phyloP scores from a whole-genome alignment of 2,329 filamentous ascomycete species.

The Tolypocladium cylindrosporum region DNA sequence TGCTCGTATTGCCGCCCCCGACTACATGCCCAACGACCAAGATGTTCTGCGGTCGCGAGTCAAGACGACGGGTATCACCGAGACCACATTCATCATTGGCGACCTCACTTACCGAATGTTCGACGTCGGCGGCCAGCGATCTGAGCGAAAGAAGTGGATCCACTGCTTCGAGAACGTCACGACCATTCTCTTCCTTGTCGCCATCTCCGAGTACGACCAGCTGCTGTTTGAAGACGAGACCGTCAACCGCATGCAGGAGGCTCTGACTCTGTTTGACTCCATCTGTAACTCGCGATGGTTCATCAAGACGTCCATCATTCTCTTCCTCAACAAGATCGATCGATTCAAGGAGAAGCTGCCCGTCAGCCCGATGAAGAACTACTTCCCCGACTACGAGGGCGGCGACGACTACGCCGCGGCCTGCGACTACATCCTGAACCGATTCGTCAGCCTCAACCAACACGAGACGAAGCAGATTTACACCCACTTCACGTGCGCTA shows the following conservation, averaged over 20 bases:
- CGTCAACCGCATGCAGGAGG: constrained; percentile 90
- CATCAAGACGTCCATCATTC: constrained; percentile 79
- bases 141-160: constrained; percentile 98
- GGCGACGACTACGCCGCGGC: constrained; percentile 92
- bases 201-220: constrained; percentile 96
- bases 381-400: constrained; percentile 87
- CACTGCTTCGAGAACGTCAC: constrained; percentile 98
- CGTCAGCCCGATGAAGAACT: constrained; percentile 76
- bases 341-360: constrained; percentile 80
- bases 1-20: constrained; percentile 77
- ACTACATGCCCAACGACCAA: constrained; percentile 92
- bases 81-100: constrained; percentile 92
- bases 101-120: constrained; percentile 96
- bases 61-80: constrained; percentile 95
- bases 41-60: constrained; percentile 93
- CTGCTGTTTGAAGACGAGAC: constrained; percentile 93
- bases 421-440: constrained; percentile 97
- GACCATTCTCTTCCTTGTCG: constrained; percentile 91
- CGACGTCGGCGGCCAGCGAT: constrained; percentile 90
- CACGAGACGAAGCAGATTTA: constrained; percentile 99
- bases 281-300: constrained; percentile 88
- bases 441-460: constrained; percentile 96
- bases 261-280: constrained; percentile 76
- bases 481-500: constrained; percentile 98
- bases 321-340: constrained; percentile 88